phyloP scores from a whole-genome alignment of 164 flowering plant genomes.

The Vitis rotundifolia region DNA sequence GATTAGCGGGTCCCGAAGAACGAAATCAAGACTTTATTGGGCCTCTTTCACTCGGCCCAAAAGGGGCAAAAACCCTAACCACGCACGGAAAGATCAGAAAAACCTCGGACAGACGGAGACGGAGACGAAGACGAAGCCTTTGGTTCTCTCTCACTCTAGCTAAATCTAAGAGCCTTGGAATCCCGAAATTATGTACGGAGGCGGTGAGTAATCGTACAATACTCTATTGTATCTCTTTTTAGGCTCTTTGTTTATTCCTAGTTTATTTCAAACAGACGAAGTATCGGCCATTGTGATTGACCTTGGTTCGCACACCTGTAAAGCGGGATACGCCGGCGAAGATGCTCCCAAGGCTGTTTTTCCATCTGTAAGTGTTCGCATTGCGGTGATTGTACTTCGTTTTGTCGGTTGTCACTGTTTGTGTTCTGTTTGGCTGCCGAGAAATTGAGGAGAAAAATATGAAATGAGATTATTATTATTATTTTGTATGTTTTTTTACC shows the following conservation, averaged over 20 bases:
- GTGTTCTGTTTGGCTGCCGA: no score
- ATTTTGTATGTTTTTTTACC: no score
- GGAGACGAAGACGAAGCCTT: no score
- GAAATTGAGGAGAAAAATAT: no score
- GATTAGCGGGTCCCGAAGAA: no score
- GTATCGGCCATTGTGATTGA: conserved; percentile 95
- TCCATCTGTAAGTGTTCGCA: conserved; percentile 70
- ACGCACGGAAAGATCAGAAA: no score
- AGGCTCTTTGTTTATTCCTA: conserved; percentile 2
- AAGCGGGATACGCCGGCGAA: conserved; percentile 99
- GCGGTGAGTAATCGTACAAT: conserved; percentile 36
- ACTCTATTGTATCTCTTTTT: background rate
- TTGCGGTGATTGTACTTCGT: background rate
- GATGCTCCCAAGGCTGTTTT: conserved; percentile 99
- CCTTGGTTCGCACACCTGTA: conserved; percentile 95
- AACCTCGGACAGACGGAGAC: no score
- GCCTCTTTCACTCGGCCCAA: no score
- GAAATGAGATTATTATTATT: no score
- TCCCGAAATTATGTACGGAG: conserved; percentile 51
- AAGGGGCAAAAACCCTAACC: no score
- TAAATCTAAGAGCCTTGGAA: background rate
- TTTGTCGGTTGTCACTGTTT: background rate
- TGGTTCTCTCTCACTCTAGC: no score
- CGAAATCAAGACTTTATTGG: no score
- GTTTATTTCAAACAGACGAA: conserved; percentile 55